These are phyloP conservation scores for Kluyveromyces lactis DNA, from an alignment of 805 yeast species.

Conservation along the genomic window DNA sequence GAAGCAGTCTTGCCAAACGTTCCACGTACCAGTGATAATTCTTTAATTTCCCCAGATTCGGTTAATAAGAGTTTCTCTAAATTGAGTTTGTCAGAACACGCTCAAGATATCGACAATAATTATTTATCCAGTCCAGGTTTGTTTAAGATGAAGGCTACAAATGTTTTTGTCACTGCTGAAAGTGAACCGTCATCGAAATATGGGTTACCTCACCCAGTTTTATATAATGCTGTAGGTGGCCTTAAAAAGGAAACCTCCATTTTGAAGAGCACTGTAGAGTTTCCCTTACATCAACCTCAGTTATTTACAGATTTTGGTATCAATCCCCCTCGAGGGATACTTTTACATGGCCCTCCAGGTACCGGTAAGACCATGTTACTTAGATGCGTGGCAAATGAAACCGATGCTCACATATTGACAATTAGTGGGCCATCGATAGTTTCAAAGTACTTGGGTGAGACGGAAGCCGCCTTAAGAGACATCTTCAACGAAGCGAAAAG, in stretches of 20 bases:
- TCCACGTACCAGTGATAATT: no score
- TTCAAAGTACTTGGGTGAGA: slow-evolving; percentile 89
- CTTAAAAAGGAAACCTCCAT: slow-evolving; percentile 51
- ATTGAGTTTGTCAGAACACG: slow-evolving; percentile 20
- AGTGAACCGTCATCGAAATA: slow-evolving; percentile 32
- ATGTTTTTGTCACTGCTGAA: slow-evolving; percentile 17
- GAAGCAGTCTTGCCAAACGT: no score
- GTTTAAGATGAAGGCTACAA: slow-evolving; percentile 32
- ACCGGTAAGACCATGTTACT: slow-evolving; percentile 91
- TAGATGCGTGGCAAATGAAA: slow-evolving; percentile 70
- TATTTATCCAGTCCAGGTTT: slow-evolving; percentile 42
- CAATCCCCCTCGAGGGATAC: slow-evolving; percentile 87
- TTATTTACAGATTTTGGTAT: slow-evolving; percentile 80
- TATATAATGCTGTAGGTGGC: slow-evolving; percentile 70
- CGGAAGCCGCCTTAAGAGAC: slow-evolving; percentile 77
- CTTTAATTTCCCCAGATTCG: no score
- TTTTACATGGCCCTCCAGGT: slow-evolving; percentile 94
- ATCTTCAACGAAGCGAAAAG: slow-evolving; percentile 76
- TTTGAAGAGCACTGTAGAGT: slow-evolving; percentile 58
- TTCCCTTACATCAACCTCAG: slow-evolving; percentile 73
- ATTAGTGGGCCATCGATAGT: slow-evolving; percentile 89
- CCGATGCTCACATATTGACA: slow-evolving; percentile 73
- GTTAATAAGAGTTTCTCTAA: no score
- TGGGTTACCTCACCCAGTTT: slow-evolving; percentile 33
- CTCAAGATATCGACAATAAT: slow-evolving; percentile 8